Evolutionary conservation across 2,329 filamentous ascomycete genomes (phyloP), one percentile per base, ranked within the genome.

Genomic region (Trichophyton equinum): DNA sequence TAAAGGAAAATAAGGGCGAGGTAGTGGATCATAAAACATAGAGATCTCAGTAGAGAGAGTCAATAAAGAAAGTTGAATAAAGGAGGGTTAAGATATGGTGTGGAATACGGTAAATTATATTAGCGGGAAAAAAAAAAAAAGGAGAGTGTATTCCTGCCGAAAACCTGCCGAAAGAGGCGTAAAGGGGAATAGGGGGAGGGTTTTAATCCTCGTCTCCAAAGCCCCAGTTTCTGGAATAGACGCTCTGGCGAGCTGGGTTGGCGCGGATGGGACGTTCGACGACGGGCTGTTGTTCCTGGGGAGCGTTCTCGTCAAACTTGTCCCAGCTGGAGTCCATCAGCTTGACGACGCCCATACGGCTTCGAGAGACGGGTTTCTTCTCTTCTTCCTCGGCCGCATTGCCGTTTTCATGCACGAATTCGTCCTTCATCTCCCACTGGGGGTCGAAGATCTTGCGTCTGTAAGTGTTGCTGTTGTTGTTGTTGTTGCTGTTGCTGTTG

Each of bases 401-500:
- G 6, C n/a, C 56, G 61, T 46, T 75, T 76, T 38, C 84, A 83
- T 63, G 84, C 83, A 8, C 20, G 5, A 47, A 38, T 46, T 84
- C 78, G 70, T 95, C 90, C 5, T 80, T 79, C 77, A 95, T 85
- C 58, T 79, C 79, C 77, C 91, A 96, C 67, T 96, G 89, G 20
- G 85, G 74, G 57, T 85, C 85, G 67, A 95, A 91, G 71, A 89
- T 83, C 73, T 91, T 89, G 69, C 79, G 80, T 60, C 89, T 86
- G 6, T 20, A 15, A 7, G 40, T n/a, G 9, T 42, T 13, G 40
- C n/a, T 4, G 40, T 18, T 44, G 33, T 1, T 36, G 11, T 13
- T 9, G 30, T 5, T 38, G 72, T 18, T n/a, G 9, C n/a, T 13
- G 40, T 6, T 4, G 40, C 8, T 44, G 33, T 6, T 36, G 11